Percentiles rank a stretch among this genome's conserved stretches.
Evolutionary conservation across 2,329 filamentous ascomycete species (phyloP).

Genomic region (Paecilomyces niveus): DNA sequence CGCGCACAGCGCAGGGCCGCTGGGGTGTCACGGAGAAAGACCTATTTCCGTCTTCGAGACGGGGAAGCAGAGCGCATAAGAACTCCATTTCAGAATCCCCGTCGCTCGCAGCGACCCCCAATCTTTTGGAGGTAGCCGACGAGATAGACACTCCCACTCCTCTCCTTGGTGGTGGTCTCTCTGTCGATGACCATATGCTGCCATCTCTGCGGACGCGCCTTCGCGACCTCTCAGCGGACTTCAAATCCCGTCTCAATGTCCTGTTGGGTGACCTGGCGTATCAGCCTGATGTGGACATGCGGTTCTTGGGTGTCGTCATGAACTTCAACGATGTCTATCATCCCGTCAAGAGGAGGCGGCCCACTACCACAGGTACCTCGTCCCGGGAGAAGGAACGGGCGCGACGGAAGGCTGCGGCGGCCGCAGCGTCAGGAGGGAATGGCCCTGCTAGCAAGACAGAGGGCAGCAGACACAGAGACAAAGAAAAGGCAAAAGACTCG

Average conservation of each 20-base stretch:
- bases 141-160: constrained; percentile 34
- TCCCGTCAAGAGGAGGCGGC: constrained; percentile 57
- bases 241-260: constrained; percentile 68
- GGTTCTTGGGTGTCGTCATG: constrained; percentile 94
- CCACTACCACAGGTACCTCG: constrained; percentile 16
- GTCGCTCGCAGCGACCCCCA: constrained; percentile 22
- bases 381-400: constrained; percentile 27
- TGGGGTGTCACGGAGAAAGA: constrained; percentile 58
- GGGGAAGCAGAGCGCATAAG: constrained; percentile 17
- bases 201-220: constrained; percentile 69
- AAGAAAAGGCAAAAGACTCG: constrained; percentile 1
- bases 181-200: constrained; percentile 56
- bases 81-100: constrained; percentile 11
- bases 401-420: constrained; percentile 10
- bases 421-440: neutral
- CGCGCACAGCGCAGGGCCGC: constrained; percentile 55
- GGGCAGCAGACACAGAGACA: constrained; percentile 3
- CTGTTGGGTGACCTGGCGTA: constrained; percentile 85
- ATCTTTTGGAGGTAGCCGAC: constrained; percentile 14
- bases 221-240: constrained; percentile 64
- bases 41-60: constrained; percentile 25
- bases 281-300: constrained; percentile 90
- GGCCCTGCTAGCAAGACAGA: constrained; percentile 5
- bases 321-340: constrained; percentile 98
- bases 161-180: constrained; percentile 24